Evolutionary conservation across 352 stramenopile genomes (phyloP).

Genomic region (Phytophthora melonis): DNA sequence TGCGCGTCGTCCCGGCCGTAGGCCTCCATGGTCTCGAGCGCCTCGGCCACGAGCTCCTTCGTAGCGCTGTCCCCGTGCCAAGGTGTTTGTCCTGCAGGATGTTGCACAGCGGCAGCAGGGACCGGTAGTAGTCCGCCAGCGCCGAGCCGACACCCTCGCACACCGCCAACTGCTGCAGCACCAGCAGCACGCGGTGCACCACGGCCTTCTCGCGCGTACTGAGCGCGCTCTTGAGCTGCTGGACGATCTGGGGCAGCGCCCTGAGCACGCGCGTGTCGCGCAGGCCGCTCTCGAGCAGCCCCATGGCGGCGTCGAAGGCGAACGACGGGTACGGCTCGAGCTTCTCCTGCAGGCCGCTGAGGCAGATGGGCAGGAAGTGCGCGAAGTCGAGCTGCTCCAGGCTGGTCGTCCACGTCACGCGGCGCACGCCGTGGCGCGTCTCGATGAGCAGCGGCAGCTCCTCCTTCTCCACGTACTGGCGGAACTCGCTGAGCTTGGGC

Average conservation of each 20-base stretch:
- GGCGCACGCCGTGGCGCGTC: conserved; percentile 48
- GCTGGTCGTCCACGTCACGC: conserved; percentile 66
- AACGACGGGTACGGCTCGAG: conserved; percentile 80
- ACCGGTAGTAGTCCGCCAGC: conserved; percentile 73
- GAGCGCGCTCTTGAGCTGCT: conserved; percentile 72
- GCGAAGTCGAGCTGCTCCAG: conserved; percentile 67
- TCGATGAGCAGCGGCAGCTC: conserved; percentile 73
- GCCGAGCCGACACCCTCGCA: conserved; percentile 75
- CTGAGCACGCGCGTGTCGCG: conserved; percentile 59
- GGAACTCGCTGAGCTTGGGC: conserved; percentile 76
- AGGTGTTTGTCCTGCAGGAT: conserved; percentile 84
- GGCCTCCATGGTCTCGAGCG: conserved; percentile 77
- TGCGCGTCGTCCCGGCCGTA: conserved; percentile 78
- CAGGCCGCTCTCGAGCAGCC: conserved; percentile 61
- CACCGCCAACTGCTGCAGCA: conserved; percentile 79
- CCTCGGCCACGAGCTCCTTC: conserved; percentile 65
- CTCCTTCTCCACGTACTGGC: conserved; percentile 71
- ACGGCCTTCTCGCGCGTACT: conserved; percentile 71
- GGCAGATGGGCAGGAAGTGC: conserved; percentile 78
- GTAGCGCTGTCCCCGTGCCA: conserved; percentile 73
- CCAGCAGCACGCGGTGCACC: conserved; percentile 70
- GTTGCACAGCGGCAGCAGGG: conserved; percentile 83
- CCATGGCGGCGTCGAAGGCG: conserved; percentile 74
- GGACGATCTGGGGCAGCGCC: conserved; percentile 64
- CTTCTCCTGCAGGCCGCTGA: conserved; percentile 76